Conservation (phyloP, 2,329 filamentous ascomycete species). For the Botryotinia narcissicola region DNA sequence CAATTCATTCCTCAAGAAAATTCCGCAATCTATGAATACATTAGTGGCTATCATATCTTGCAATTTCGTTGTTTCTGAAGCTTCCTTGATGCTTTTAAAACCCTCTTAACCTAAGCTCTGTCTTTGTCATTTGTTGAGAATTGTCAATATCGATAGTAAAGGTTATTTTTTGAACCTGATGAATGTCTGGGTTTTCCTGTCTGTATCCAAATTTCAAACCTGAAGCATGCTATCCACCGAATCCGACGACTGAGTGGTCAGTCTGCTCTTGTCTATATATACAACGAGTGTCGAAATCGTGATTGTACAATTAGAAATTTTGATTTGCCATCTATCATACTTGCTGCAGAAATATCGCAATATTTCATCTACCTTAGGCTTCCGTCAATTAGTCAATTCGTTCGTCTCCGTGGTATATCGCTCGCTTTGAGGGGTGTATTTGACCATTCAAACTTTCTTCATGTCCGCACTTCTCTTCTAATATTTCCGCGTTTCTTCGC, state of each 20-base stretch:
- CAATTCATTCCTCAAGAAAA: background rate
- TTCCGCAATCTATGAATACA: accelerated
- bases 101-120: background rate
- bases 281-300: background rate
- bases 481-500: background rate
- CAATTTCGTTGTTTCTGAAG: background rate
- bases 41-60: background rate
- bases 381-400: background rate
- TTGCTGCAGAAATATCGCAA: background rate
- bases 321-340: background rate
- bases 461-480: background rate
- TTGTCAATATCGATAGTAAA: background rate
- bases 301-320: background rate
- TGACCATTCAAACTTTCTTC: background rate
- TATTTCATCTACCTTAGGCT: background rate
- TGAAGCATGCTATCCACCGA: background rate
- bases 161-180: background rate
- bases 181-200: background rate
- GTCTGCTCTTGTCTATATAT: background rate
- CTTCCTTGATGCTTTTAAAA: background rate
- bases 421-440: background rate
- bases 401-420: background rate
- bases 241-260: background rate
- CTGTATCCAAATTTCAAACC: background rate
- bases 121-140: background rate